These are phyloP conservation scores for Geranium brycei DNA, from an alignment of 345 rosid species.

Conservation along the genomic window DNA sequence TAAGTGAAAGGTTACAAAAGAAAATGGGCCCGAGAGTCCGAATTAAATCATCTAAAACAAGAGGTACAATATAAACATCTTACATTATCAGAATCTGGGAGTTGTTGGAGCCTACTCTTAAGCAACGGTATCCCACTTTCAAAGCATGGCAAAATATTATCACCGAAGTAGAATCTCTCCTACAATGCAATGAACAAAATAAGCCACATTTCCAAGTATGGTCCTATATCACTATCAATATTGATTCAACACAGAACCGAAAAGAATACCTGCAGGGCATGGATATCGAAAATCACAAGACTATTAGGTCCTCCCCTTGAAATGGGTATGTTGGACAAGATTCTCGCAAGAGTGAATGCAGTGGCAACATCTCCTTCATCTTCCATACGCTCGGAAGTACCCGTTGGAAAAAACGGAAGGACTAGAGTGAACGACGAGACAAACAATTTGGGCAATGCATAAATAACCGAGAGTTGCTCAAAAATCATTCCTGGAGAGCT, in stretches of 20 bases:
- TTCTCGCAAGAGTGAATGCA: conserved; percentile 95
- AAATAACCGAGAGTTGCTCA: conserved; percentile 85
- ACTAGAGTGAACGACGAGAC: conserved; percentile 84
- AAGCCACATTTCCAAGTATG: too few relatives aligned
- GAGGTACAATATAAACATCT: conserved; percentile 12
- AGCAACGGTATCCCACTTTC: conserved; percentile 97
- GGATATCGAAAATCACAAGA: conserved; percentile 92
- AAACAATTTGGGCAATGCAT: conserved; percentile 83
- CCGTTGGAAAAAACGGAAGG: conserved; percentile 94
- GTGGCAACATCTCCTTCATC: conserved; percentile 96
- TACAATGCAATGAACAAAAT: conserved; percentile 14
- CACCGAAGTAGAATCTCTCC: conserved; percentile 99
- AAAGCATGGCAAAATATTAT: conserved; percentile 78
- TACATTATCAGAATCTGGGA: conserved; percentile 91
- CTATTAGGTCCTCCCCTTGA: conserved; percentile 94
- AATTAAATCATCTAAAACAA: not conserved
- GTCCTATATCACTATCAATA: too few relatives aligned
- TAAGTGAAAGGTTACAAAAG: not conserved
- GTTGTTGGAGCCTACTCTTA: conserved; percentile 59
- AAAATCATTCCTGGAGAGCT: conserved; percentile 82
- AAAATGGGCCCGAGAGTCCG: not conserved
- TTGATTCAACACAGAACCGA: not conserved
- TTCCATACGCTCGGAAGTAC: conserved; percentile 97
- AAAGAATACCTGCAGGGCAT: conserved; percentile 72
- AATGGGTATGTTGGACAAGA: conserved; percentile 69